Evolutionary conservation across 257 asterid genomes (phyloP), one percentile per base, ranked within the genome.

Genomic region (Handroanthus guayacan): DNA sequence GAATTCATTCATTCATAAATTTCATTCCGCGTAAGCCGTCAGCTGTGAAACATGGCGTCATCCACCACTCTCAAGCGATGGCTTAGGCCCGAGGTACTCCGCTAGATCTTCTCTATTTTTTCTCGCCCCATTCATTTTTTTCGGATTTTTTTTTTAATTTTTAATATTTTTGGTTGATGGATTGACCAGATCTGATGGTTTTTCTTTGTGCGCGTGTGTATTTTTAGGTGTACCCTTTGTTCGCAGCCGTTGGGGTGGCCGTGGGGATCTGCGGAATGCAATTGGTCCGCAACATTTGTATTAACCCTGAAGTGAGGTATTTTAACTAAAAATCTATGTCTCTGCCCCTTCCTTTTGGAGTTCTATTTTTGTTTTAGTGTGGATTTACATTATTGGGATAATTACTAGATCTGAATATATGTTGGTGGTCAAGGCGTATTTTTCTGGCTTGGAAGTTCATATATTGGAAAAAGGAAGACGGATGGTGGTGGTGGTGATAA

Each of bases 231-330:
- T 91, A 85, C 75, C 98, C 98, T 39, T 75, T 94, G 88, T 94
- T 94, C 79, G 95, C 94, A 6, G 89, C 97, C 25, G 91, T 88
- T 58, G 97, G 97, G 9, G 85, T 94, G 6, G 97, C 98, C 57
- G 93, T 94, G 47, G 98, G 97, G 47, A 90, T 91, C 64, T 94
- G 97, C 75, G 97, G 94, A 20, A 87, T 90, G 94, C 97, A 94
- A 61, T 83, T 92, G 93, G 73, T 94, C 68, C 96, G 97, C 47
- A 94, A 92, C 82, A 92, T 94, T 39, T 55, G 80, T 52, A 77
- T 63, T 48, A 94, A 94, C 47, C 97, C 99, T 57, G 97, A 94
- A 92, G 99, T 94, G 90, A 87, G 99, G 99, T 94, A 87, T 41
- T 36, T 14, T 9, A 1, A 16, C 47, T 20, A 5, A 48, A 7